phyloP scores from a whole-genome alignment of 768 basidiomycete genomes.

The Suillus luteus region DNA sequence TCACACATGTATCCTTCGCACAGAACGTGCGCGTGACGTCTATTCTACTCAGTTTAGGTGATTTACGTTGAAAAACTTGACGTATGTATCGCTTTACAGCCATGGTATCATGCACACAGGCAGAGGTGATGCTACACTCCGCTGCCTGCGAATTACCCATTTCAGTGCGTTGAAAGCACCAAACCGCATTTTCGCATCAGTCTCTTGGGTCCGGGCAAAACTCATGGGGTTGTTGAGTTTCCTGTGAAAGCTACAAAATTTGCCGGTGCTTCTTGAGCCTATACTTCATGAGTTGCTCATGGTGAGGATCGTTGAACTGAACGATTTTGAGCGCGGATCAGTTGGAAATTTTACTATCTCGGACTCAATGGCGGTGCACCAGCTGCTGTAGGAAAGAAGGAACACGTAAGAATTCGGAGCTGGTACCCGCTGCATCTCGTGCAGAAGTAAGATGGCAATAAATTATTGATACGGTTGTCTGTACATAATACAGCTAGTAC shows the following conservation, averaged over 20 bases:
- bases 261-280: slow-evolving; percentile 69
- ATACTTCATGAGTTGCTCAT: slow-evolving; percentile 65
- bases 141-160: slow-evolving; percentile 74
- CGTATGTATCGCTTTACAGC: not conserved
- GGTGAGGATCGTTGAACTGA: not conserved
- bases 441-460: not conserved
- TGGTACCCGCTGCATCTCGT: slow-evolving; percentile 40
- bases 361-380: not conserved
- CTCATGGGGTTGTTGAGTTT: slow-evolving; percentile 63
- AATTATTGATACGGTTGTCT: not conserved
- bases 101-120: not conserved
- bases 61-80: slow-evolving; percentile 20
- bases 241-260: slow-evolving; percentile 77
- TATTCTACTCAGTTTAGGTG: slow-evolving; percentile 77
- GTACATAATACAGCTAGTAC: no score
- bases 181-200: slow-evolving; percentile 72
- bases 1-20: slow-evolving; percentile 79
- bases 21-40: slow-evolving; percentile 77
- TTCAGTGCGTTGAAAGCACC: slow-evolving; percentile 67
- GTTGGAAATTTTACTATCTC: slow-evolving; percentile 49
- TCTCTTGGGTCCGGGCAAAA: slow-evolving; percentile 65
- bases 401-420: slow-evolving; percentile 51
- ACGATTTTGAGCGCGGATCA: slow-evolving; percentile 54
- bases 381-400: slow-evolving; percentile 10
- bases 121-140: slow-evolving; percentile 71